Conservation (phyloP, 2,329 filamentous ascomycete species). For the Botrytis elliptica region DNA sequence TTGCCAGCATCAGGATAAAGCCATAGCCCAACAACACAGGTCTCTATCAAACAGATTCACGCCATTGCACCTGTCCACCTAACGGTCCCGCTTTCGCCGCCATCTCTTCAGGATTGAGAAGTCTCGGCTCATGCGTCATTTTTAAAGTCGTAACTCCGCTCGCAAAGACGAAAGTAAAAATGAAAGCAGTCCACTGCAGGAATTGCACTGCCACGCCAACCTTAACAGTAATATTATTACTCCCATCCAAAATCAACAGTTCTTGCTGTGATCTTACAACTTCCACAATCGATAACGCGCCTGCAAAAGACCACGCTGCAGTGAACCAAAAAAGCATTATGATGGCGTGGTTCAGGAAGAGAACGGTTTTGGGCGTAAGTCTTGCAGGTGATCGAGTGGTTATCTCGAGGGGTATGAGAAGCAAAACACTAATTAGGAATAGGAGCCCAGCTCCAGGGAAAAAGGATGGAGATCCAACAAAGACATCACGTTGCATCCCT, state of each 20-base stretch:
- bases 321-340: conserved; percentile 12
- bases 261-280: conserved; percentile 13
- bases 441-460: conserved; percentile 9
- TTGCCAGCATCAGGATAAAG: background rate
- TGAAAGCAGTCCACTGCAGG: conserved; percentile 13
- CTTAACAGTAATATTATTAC: background rate
- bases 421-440: conserved; percentile 5
- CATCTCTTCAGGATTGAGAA: background rate
- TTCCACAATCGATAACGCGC: background rate
- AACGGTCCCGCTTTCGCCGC: background rate
- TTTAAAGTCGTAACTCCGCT: background rate
- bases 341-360: background rate
- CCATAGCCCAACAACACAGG: fast-evolving
- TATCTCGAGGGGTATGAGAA: background rate
- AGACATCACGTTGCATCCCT: background rate
- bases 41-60: background rate
- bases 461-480: conserved; percentile 2
- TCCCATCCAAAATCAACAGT: background rate
- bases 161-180: conserved; percentile 6
- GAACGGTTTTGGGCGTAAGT: background rate
- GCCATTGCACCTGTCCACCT: background rate
- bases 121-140: background rate
- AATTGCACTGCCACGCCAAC: background rate
- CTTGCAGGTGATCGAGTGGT: background rate
- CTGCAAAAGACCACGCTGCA: conserved; percentile 2